Evolutionary conservation across 2,329 filamentous ascomycete species (phyloP), one percentile per base, ranked within the genome.

Genomic region (Penicillium polonicum): DNA sequence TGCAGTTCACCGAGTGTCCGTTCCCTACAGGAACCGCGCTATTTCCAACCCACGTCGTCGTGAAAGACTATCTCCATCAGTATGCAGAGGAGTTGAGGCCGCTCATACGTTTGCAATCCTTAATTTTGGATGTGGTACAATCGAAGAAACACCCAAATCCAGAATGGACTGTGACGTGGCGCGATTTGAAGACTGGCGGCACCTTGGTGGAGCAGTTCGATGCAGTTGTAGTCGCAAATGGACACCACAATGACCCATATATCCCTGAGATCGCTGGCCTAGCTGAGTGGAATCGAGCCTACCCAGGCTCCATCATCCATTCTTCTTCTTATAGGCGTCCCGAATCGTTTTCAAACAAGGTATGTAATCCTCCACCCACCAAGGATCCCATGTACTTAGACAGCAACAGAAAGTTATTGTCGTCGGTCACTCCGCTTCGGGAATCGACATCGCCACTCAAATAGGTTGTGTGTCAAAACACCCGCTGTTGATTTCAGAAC

Each of bases 361-460:
- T 56, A 52, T 38, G 49, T 49, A 19, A 10, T 12, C 12, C 2
- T 2, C 13, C 27, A 9, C 21, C 19, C 12, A 33, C n/a, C 9
- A 19, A 13, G 12, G 1, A 39, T 1, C 6, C 9, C 9, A 25
- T 12, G 10, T 41, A 41, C 44, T 46, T 10, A 42, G 1, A 43
- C 10, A 35, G 4, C 7, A 46, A 39, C 31, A 60, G 58, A 60
- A 60, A 58, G 55, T 60, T 6, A 60, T 60, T 38, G 55, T 60
- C 6, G 55, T 60, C 4, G 58, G 58, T 12, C 49, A 60, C 31
- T 60, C 58, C 6, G 58, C 58, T 5, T 60, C 58, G 2, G 58
- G 58, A 23, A 60, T 60, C 10, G 58, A 60, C 23, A 60, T 60
- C 35, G 58, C 55, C 2, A 48, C 12, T 12, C 58, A 60, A 42